Conservation (phyloP, 176 grass and related monocot species). For the Oryza coarctata region DNA sequence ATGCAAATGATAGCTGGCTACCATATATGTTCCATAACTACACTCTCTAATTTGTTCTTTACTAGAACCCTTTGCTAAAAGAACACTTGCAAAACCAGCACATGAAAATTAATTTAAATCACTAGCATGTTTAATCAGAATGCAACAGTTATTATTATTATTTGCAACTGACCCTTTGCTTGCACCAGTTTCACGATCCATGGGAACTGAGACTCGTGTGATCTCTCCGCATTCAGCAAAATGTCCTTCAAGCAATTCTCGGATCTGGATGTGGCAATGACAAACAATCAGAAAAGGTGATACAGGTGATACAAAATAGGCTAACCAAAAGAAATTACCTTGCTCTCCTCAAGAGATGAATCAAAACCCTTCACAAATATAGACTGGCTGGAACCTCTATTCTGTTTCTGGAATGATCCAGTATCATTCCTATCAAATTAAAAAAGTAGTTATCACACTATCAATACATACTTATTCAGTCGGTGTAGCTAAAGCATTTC, state of each 20-base stretch:
- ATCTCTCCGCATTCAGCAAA: constrained; percentile 77
- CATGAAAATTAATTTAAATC: not conserved
- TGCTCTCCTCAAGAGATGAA: constrained; percentile 45
- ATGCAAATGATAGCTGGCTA: not conserved
- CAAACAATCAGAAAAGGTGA: not conserved
- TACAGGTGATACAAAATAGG: not conserved
- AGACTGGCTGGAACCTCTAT: constrained; percentile 45
- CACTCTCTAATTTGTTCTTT: not conserved
- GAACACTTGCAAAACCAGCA: not conserved
- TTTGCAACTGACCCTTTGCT: constrained; percentile 64
- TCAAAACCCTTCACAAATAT: constrained; percentile 82
- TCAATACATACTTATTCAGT: not conserved
- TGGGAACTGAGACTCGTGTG: constrained; percentile 57
- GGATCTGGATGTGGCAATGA: constrained; percentile 49
- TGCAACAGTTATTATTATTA: too few species aligned
- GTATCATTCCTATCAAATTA: constrained; percentile 44
- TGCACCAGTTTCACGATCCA: constrained; percentile 58
- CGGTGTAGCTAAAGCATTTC: not conserved
- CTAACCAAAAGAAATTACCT: constrained; percentile 40
- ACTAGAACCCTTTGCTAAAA: not conserved
- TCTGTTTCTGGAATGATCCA: constrained; percentile 59
- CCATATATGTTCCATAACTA: not conserved
- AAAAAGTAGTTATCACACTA: not conserved
- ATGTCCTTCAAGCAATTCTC: constrained; percentile 55
- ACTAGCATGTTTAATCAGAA: not conserved